Evolutionary conservation across 164 flowering plant species (phyloP), one percentile per base, ranked within the genome.

Genomic region (Annona squamosa): DNA sequence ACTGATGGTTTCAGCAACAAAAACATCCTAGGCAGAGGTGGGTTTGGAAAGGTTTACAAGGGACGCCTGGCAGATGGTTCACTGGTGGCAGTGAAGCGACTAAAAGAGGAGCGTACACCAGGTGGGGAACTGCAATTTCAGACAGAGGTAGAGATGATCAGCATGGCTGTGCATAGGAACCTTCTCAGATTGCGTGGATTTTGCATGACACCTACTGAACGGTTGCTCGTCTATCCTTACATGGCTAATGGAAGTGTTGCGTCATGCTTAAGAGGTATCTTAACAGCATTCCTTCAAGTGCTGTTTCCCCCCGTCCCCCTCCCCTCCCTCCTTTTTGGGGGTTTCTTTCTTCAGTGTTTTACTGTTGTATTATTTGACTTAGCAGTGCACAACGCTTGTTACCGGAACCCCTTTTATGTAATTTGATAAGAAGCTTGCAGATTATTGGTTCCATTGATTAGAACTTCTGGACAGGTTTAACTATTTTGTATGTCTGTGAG

Each of bases 211-310:
- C 81, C 85, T 5, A 83, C 85, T 18, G 85, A 83, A 64, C 80
- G 85, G 65, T 70, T 83, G 70, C 85, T 84, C 69, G 86, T 84
- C 45, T 84, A 84, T 74, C 84, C 84, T 18, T 84, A 71, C 56
- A 83, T 83, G 85, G 85, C 81, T 66, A 83, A 83, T 75, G 85
- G 85, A 68, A 83, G 85, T 73, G 85, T 83, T 61, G 85, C 85
- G 46, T 83, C 85, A 26, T 83, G 85, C 72, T 79, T 83, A 73
- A 77, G 85, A 77, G 84, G 85, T 82, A 76, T 5, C 42, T 61
- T 9, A 1, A 37, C 5, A 41, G 4, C 43, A 56, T 16, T 42
- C 52, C 59, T 26, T 7, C 59, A 52, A 52, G 59, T 67, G 69
- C 17, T 3, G 42, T 5, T 4, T 67, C 46, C 9, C 46, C 46